Conservation (phyloP, 1,284 basidiomycete species). For the Boletellus deceptivus region DNA sequence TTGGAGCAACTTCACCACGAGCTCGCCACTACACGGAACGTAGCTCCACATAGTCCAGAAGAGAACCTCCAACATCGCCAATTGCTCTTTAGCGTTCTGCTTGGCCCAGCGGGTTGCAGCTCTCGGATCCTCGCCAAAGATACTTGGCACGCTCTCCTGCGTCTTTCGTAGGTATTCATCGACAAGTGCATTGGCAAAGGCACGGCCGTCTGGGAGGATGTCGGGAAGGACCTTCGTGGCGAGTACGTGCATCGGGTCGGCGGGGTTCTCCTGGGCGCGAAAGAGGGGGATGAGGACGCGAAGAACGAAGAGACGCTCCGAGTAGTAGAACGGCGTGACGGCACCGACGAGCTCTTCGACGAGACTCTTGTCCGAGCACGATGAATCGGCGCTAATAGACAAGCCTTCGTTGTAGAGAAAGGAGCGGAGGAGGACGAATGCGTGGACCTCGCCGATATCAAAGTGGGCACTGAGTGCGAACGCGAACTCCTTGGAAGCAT, state of each 20-base stretch:
- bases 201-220: slow-evolving; percentile 59
- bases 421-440: slow-evolving; percentile 67
- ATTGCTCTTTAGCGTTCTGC: slow-evolving; percentile 76
- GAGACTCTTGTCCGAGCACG: slow-evolving; percentile 38
- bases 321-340: slow-evolving; percentile 78
- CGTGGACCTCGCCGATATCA: slow-evolving; percentile 74
- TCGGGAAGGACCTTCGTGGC: slow-evolving; percentile 55
- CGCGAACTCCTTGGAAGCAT: slow-evolving; percentile 65
- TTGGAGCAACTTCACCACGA: slow-evolving; percentile 63
- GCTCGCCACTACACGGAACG: slow-evolving; percentile 58
- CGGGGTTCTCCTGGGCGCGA: slow-evolving; percentile 56
- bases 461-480: slow-evolving; percentile 69
- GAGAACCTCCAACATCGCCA: slow-evolving; percentile 77
- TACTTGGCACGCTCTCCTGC: slow-evolving; percentile 50
- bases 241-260: slow-evolving; percentile 53
- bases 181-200: slow-evolving; percentile 58
- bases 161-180: slow-evolving; percentile 58
- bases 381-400: slow-evolving; percentile 42
- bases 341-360: slow-evolving; percentile 63
- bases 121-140: slow-evolving; percentile 52
- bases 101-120: slow-evolving; percentile 74
- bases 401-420: slow-evolving; percentile 80
- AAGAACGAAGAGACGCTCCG: slow-evolving; percentile 69
- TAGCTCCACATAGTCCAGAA: slow-evolving; percentile 87
- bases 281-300: slow-evolving; percentile 64